Evolutionary conservation across 768 basidiomycete genomes (phyloP).

Genomic region (Agaricus sinodeliciosus): DNA sequence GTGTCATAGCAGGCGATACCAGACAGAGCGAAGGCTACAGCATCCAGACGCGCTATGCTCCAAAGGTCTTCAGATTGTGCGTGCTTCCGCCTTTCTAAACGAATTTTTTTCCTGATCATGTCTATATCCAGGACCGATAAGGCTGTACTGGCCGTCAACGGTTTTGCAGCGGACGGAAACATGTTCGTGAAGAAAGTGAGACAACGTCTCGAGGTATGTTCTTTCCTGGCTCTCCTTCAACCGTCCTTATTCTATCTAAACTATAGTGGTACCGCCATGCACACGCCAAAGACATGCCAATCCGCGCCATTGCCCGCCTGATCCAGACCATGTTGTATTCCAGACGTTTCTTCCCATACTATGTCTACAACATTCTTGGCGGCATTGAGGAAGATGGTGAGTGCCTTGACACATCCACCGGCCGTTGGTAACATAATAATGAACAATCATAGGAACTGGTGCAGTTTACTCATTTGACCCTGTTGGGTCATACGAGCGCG

Average conservation of each 20-base stretch:
- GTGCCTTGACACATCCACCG: slow-evolving; percentile 24
- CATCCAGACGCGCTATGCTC: slow-evolving; percentile 96
- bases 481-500: slow-evolving; percentile 96
- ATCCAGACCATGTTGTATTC: slow-evolving; percentile 98
- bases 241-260: background rate
- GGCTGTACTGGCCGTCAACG: slow-evolving; percentile 91
- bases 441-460: slow-evolving; percentile 63
- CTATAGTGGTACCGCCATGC: slow-evolving; percentile 94
- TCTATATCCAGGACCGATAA: slow-evolving; percentile 67
- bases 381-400: slow-evolving; percentile 95
- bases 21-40: slow-evolving; percentile 95
- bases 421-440: slow-evolving; percentile 13
- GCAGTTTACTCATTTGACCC: slow-evolving; percentile 99
- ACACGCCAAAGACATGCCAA: slow-evolving; percentile 95
- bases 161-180: slow-evolving; percentile 95
- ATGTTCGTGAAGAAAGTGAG: slow-evolving; percentile 96
- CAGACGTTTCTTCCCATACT: slow-evolving; percentile 97
- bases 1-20: slow-evolving; percentile 94
- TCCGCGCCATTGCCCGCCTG: slow-evolving; percentile 93
- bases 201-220: slow-evolving; percentile 86
- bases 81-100: slow-evolving; percentile 18
- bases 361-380: slow-evolving; percentile 93
- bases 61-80: slow-evolving; percentile 91
- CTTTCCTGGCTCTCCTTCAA: slow-evolving; percentile 1
- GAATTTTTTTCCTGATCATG: background rate